Evolutionary conservation across 441 rosid genomes (phyloP).

Genomic region (Erysimum cheiri): DNA sequence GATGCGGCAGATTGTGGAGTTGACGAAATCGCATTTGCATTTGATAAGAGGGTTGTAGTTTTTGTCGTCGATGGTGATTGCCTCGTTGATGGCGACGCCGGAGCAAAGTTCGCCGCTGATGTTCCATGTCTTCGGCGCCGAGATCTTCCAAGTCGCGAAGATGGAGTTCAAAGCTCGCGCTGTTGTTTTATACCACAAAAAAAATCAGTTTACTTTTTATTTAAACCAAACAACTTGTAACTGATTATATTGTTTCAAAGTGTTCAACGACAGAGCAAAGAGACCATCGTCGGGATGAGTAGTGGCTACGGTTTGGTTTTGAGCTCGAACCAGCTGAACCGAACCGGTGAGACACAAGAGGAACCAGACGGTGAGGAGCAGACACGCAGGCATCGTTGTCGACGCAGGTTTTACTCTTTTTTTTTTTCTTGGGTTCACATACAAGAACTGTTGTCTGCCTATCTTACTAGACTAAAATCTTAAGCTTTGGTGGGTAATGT

Average conservation of each 20-base stretch:
- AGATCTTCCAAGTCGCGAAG: constrained; percentile 51
- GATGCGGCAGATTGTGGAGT: constrained; percentile 58
- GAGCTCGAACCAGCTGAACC: constrained; percentile 34
- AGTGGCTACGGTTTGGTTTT: constrained; percentile 29
- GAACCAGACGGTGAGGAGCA: constrained; percentile 14
- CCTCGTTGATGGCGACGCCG: constrained; percentile 51
- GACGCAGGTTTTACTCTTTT: no score
- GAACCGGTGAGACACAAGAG: constrained; percentile 8
- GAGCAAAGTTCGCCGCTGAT: constrained; percentile 63
- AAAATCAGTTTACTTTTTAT: no score
- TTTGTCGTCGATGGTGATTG: constrained; percentile 35
- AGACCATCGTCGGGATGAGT: constrained; percentile 32
- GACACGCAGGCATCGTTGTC: neutral
- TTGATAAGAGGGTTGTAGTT: constrained; percentile 58
- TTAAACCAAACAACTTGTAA: no score
- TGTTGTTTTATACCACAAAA: constrained; percentile 25
- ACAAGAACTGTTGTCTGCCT: no score
- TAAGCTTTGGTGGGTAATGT: no score
- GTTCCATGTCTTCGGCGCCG: constrained; percentile 53
- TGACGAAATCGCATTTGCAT: constrained; percentile 55
- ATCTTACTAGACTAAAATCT: no score
- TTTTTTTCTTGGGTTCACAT: no score
- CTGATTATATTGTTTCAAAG: no score
- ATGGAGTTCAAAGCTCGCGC: constrained; percentile 54
- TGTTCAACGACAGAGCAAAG: neutral